These are phyloP conservation scores for Lachnellula suecica DNA, from an alignment of 2,329 filamentous ascomycete genomes.

Conservation along the genomic window DNA sequence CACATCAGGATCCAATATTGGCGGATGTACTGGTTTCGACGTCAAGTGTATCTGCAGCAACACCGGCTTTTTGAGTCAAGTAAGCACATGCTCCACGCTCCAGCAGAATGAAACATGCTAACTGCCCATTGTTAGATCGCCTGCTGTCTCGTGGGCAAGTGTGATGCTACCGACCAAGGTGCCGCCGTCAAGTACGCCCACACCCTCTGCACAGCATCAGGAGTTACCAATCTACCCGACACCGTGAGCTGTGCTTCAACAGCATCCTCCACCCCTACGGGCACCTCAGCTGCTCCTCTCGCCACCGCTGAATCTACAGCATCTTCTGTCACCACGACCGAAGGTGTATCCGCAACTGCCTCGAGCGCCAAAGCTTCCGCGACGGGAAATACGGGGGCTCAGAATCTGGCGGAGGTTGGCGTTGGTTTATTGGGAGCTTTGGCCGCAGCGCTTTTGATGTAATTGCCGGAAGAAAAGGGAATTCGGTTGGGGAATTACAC, in stretches of 20 bases:
- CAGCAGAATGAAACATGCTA: background rate
- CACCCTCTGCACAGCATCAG: conserved; percentile 34
- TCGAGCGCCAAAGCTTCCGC: conserved; percentile 12
- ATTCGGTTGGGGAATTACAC: too few relatives aligned
- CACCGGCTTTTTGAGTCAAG: conserved; percentile 41
- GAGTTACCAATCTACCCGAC: conserved; percentile 31
- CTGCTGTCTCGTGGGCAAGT: conserved; percentile 48
- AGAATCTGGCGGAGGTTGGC: conserved; percentile 22
- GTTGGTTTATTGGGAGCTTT: conserved; percentile 26
- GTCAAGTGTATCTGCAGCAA: conserved; percentile 49
- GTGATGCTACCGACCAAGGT: conserved; percentile 40
- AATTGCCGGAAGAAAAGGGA: too few relatives aligned
- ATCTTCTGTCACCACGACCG: conserved; percentile 1
- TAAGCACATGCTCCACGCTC: background rate
- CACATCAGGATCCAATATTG: conserved; percentile 39
- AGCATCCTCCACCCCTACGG: background rate
- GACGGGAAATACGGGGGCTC: conserved; percentile 17
- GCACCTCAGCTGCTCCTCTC: background rate
- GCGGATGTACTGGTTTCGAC: conserved; percentile 40
- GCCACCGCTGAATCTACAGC: conserved; percentile 4
- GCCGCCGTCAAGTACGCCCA: conserved; percentile 32
- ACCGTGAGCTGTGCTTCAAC: conserved; percentile 3
- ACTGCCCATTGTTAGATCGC: conserved; percentile 34
- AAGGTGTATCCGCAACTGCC: conserved; percentile 5
- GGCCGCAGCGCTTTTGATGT: conserved; percentile 20